phyloP scores from a whole-genome alignment of 306 rosid genomes.

The Gastrolobium bilobum region DNA sequence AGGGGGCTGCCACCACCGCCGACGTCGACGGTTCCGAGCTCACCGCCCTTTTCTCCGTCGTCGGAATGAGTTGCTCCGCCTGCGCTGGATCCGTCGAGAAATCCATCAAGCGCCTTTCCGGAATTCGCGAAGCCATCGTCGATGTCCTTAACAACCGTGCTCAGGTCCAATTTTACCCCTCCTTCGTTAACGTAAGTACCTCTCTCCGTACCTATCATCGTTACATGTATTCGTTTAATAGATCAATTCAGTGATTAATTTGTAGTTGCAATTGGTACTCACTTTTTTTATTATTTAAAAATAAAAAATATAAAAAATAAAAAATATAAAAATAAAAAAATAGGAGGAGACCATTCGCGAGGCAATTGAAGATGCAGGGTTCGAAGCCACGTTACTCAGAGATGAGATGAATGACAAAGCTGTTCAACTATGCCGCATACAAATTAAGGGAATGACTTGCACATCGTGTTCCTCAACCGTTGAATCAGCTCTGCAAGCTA shows the following conservation, averaged over 20 bases:
- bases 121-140: slow-evolving; percentile 73
- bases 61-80: slow-evolving; percentile 83
- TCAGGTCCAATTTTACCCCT: slow-evolving; percentile 67
- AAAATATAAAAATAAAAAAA: no score
- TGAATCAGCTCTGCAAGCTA: slow-evolving; percentile 65
- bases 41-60: slow-evolving; percentile 66
- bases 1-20: not conserved
- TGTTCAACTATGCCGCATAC: slow-evolving; percentile 71
- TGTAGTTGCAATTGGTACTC: no score
- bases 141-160: slow-evolving; percentile 81
- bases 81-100: slow-evolving; percentile 85
- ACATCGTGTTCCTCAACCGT: slow-evolving; percentile 81
- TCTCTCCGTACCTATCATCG: no score
- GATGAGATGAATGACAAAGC: slow-evolving; percentile 50
- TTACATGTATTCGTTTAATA: no score
- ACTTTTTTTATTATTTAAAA: no score
- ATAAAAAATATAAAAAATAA: no score
- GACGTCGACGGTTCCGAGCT: slow-evolving; percentile 43
- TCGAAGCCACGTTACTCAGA: slow-evolving; percentile 64
- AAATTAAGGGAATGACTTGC: slow-evolving; percentile 83
- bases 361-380: slow-evolving; percentile 81
- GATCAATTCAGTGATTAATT: no score
- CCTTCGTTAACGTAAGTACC: slow-evolving; percentile 64
- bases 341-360: slow-evolving; percentile 76
- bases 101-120: slow-evolving; percentile 77